Conservation (phyloP, 2,329 filamentous ascomycete species). For the Coniochaeta hoffmannii region DNA sequence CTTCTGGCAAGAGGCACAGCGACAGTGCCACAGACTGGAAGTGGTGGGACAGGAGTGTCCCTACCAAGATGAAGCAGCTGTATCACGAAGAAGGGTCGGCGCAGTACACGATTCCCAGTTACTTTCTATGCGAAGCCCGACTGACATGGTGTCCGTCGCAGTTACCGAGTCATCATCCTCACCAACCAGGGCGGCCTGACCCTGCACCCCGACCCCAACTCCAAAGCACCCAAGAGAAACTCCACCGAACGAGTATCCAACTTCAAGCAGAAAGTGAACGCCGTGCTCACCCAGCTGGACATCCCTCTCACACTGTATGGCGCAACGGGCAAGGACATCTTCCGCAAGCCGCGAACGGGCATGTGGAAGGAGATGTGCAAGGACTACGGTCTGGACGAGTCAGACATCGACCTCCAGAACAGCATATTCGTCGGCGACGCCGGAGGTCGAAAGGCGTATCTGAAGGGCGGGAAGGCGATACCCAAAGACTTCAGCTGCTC, state of each 20-base stretch:
- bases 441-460: conserved; percentile 46
- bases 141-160: conserved; percentile 21
- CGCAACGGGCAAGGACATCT: conserved; percentile 74
- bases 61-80: conserved; percentile 57
- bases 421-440: conserved; percentile 93
- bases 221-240: conserved; percentile 54
- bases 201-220: conserved; percentile 65
- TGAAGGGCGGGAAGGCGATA: conserved; percentile 18
- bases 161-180: conserved; percentile 70
- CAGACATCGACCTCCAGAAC: conserved; percentile 56
- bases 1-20: conserved; percentile 73
- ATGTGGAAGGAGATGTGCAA: conserved; percentile 69
- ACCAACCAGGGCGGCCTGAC: conserved; percentile 85
- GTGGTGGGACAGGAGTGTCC: conserved; percentile 79
- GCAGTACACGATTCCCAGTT: neutral
- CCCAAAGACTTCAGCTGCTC: conserved; percentile 58
- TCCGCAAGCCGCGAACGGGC: conserved; percentile 76
- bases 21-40: conserved; percentile 75
- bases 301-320: conserved; percentile 78
- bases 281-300: conserved; percentile 63
- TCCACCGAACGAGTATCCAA: conserved; percentile 57
- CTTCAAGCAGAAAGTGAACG: conserved; percentile 76
- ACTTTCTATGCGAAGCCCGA: neutral
- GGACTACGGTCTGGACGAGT: conserved; percentile 51
- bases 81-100: conserved; percentile 58